These are phyloP conservation scores for Neurospora terricola DNA, from an alignment of 495 filamentous ascomycete genomes.

Conservation along the genomic window DNA sequence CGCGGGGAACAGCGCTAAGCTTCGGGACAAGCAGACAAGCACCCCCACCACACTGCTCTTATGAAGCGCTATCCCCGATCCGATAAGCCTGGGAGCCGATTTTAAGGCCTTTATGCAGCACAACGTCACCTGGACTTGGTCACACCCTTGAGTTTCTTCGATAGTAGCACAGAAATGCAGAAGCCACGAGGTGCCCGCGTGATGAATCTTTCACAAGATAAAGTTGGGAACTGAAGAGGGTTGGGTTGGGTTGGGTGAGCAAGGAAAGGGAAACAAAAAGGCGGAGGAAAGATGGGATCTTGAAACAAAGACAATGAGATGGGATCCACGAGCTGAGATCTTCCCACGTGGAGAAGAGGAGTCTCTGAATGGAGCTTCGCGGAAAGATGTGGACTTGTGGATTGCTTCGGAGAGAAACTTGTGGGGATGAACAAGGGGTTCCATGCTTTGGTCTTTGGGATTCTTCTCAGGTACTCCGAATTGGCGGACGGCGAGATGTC, in stretches of 20 bases:
- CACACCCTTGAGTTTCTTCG: neutral
- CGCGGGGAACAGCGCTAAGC: neutral
- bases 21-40: neutral
- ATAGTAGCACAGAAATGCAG: neutral
- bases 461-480: neutral
- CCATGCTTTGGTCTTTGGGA: neutral
- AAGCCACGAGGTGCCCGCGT: neutral
- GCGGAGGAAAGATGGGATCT: neutral
- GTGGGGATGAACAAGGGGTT: neutral
- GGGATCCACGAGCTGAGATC: neutral
- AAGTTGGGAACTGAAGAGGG: neutral
- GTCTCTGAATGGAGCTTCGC: neutral
- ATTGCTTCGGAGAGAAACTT: neutral
- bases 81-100: neutral
- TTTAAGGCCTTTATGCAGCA: neutral
- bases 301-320: neutral
- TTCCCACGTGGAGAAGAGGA: neutral
- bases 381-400: neutral
- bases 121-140: neutral
- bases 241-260: neutral
- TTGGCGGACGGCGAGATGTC: neutral
- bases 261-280: neutral
- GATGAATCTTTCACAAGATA: neutral
- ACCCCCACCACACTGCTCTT: neutral
- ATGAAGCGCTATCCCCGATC: neutral